Conservation (phyloP, 2,329 filamentous ascomycete species). For the Ophiocordyceps unilateralis region DNA sequence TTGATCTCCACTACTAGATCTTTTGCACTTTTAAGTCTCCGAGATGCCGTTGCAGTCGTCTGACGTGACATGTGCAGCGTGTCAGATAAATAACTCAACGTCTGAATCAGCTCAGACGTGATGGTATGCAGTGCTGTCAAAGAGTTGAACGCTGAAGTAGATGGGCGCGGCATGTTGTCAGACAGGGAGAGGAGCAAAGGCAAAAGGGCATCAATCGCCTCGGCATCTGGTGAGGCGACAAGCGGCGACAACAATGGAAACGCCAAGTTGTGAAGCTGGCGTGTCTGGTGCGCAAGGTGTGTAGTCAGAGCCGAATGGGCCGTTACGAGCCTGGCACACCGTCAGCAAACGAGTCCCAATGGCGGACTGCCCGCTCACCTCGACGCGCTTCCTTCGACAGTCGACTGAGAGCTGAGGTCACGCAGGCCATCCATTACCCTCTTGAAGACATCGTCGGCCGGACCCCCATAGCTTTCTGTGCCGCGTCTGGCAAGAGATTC, state of each 20-base stretch:
- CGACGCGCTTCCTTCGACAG: slow-evolving; percentile 54
- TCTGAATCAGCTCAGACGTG: slow-evolving; percentile 58
- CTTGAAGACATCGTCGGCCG: slow-evolving; percentile 47
- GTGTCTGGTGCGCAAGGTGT: slow-evolving; percentile 59
- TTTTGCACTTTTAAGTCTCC: slow-evolving; percentile 63
- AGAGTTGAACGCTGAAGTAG: slow-evolving; percentile 45
- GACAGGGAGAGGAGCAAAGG: slow-evolving; percentile 49
- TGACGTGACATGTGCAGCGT: slow-evolving; percentile 89
- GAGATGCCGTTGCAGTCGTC: slow-evolving; percentile 63
- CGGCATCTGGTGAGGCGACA: slow-evolving; percentile 41
- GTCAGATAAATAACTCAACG: slow-evolving; percentile 74
- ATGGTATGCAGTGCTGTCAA: slow-evolving; percentile 51
- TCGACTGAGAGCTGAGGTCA: slow-evolving; percentile 56
- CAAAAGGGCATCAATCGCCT: slow-evolving; percentile 50
- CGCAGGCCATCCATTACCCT: slow-evolving; percentile 52
- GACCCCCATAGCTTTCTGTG: slow-evolving; percentile 47
- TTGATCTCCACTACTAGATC: slow-evolving; percentile 77
- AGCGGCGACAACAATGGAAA: slow-evolving; percentile 56
- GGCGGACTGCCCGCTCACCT: slow-evolving; percentile 27
- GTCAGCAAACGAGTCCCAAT: slow-evolving; percentile 4
- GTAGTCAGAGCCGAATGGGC: slow-evolving; percentile 59
- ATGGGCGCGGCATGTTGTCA: slow-evolving; percentile 48
- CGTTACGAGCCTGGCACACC: slow-evolving; percentile 46
- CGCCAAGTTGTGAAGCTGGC: slow-evolving; percentile 55
- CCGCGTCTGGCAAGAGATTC: slow-evolving; percentile 51